Evolutionary conservation across 352 stramenopile species (phyloP), one percentile per base, ranked within the genome.

Genomic region (Pythium graminicola): DNA sequence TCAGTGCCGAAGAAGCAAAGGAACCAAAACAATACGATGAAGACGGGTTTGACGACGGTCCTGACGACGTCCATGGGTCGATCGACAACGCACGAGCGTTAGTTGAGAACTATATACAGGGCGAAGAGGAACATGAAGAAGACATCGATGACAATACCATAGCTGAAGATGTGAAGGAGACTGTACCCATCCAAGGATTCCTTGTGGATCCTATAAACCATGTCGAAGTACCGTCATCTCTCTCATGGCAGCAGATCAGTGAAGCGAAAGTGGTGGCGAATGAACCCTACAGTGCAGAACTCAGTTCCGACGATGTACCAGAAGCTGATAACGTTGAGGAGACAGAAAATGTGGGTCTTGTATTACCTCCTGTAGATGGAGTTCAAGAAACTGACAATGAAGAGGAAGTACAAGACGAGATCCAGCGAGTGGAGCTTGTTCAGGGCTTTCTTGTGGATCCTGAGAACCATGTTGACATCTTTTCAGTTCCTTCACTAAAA

Each of bases 21-120:
- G 16, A 55, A 7, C 48, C 48, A 10, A 55, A 55, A 35, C 48
- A 55, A 8, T 55, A 47, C 48, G 48, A 55, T 26, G 35, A 55
- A n/a, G 35, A 55, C 26, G 48, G 48, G 2, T 43, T 24, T 46
- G 48, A 55, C 7, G 35, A 54, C 5, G 35, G 27, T 1, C 6
- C 16, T 8, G 47, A 46, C 2, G 48, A 55, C 4, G 23, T 16
- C 35, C 13, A 40, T 16, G 38, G 27, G 23, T 1, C 2, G 13
- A 8, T 14, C 38, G 19, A n/a, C 3, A 10, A 8, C 13, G 23
- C n/a, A 8, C 8, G 27, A 26, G 13, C 5, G 27, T 22, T 22
- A 44, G 26, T 23, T 3, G 36, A 40, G 29, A 27, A 49, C 4
- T 17, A 27, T 11, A 22, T 13, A 2, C 11, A 22, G 17, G 27